Conservation (phyloP, 257 asterid species). For the Solanum tarijense region DNA sequence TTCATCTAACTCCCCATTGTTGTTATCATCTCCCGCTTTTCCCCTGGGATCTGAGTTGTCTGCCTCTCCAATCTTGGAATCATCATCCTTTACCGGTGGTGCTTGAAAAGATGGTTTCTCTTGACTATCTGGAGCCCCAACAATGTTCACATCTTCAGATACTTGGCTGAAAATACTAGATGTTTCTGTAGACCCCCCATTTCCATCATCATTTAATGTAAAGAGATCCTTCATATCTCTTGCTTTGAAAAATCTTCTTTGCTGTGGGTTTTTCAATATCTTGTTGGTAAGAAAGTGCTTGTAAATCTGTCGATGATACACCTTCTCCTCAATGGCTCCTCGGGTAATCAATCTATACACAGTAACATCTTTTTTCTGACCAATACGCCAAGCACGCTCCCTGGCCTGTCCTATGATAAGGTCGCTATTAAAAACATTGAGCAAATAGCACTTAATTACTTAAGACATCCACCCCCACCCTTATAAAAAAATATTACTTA, state of each 20-base stretch:
- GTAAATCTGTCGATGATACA: conserved; percentile 94
- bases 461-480: background rate
- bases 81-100: conserved; percentile 11
- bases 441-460: background rate
- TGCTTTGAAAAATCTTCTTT: conserved; percentile 90
- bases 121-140: conserved; percentile 36
- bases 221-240: conserved; percentile 98
- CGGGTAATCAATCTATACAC: conserved; percentile 89
- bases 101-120: conserved; percentile 15
- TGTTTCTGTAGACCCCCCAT: conserved; percentile 74
- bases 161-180: conserved; percentile 74
- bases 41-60: conserved; percentile 14
- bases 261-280: conserved; percentile 92
- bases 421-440: background rate
- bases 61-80: conserved; percentile 18
- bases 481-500: background rate
- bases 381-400: conserved; percentile 99
- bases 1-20: conserved; percentile 43
- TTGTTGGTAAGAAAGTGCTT: conserved; percentile 93
- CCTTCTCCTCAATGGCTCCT: conserved; percentile 99
- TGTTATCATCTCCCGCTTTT: conserved; percentile 17
- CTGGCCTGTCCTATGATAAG: conserved; percentile 57
- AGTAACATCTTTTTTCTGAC: conserved; percentile 85
- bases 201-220: conserved; percentile 66
- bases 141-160: conserved; percentile 53